Base-by-base conservation (phyloP, 495 filamentous ascomycete species). In the Podospora didyma region DNA sequence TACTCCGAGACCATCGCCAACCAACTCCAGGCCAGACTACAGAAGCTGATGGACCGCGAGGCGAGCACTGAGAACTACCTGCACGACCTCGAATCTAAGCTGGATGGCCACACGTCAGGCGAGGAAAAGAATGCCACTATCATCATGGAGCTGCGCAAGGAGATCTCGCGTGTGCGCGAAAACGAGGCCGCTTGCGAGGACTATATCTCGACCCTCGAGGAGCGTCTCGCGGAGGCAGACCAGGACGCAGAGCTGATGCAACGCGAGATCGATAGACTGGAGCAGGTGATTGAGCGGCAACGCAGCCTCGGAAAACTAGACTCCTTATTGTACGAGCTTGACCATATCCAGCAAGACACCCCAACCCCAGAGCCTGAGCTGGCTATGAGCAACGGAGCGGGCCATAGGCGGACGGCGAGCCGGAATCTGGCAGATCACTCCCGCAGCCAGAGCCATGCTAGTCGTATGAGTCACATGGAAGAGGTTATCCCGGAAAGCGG, bases 201-300 rank as follows among this genome's bases (percentile, higher is more conserved):
- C 52, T 99, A 99, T 66, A 97, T 99, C 47, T 92, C 94, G 3
- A 97, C 93, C 2, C 77, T 99, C 34, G 94, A 99, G 71, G 94
- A 97, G 70, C 87, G 94, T 17, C 82, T 99, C 16, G 95, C 95
- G 0, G 94, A 99, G 71, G 84, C 91, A 4, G 94, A 99, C 63
- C 93, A 97, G 66, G 95, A 99, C 64, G 86, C 90, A 65, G 94
- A 97, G 65, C 69, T 96, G 54, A 96, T 97, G 92, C 90, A 96
- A 72, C 88, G 92, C 23, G 94, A 99, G 67, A 89, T 99, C 62
- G 86, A 95, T 68, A 85, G 93, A 37, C 77, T 99, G 34, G 93
- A 97, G 69, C 89, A 96, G 72, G 91, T 97, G 21, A 82, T 99
- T 49, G 93, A 97, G 65, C 90, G 95, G 47, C 94, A 99, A 66